These are phyloP conservation scores for Lanmaoa pseudosensibilis DNA, from an alignment of 768 basidiomycete genomes.

Conservation along the genomic window DNA sequence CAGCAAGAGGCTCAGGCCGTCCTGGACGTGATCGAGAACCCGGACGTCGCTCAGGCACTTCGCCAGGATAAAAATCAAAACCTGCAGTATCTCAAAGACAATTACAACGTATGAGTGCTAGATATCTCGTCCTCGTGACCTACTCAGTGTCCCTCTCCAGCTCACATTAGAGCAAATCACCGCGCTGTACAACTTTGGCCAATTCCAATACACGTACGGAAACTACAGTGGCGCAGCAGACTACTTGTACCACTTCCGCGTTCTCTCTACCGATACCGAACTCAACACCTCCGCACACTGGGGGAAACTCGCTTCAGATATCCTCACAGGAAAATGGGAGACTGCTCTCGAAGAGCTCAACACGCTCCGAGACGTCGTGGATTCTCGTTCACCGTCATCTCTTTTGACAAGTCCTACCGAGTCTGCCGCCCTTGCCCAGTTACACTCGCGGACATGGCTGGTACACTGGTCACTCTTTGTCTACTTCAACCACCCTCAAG, in stretches of 20 bases:
- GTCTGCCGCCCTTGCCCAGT: slow-evolving; percentile 77
- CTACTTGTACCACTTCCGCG: slow-evolving; percentile 98
- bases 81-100: slow-evolving; percentile 88
- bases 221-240: slow-evolving; percentile 96
- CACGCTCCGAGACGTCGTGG: slow-evolving; percentile 89
- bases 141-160: slow-evolving; percentile 41
- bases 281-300: slow-evolving; percentile 96
- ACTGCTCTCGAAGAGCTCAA: slow-evolving; percentile 94
- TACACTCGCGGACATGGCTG: slow-evolving; percentile 95
- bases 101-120: slow-evolving; percentile 68
- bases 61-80: slow-evolving; percentile 98
- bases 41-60: slow-evolving; percentile 91
- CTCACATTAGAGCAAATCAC: slow-evolving; percentile 94
- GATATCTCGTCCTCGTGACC: neutral
- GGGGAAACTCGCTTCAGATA: slow-evolving; percentile 98
- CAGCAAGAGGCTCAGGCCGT: slow-evolving; percentile 91
- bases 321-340: slow-evolving; percentile 93
- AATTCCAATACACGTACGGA: slow-evolving; percentile 98
- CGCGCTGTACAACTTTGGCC: slow-evolving; percentile 95
- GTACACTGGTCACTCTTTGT: slow-evolving; percentile 98
- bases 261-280: slow-evolving; percentile 90
- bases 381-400: slow-evolving; percentile 65
- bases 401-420: slow-evolving; percentile 46
- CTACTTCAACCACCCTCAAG: slow-evolving; percentile 95
- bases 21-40: slow-evolving; percentile 93